These are phyloP conservation scores for Trichodelitschia bisporula DNA, from an alignment of 495 filamentous ascomycete genomes.

Conservation along the genomic window DNA sequence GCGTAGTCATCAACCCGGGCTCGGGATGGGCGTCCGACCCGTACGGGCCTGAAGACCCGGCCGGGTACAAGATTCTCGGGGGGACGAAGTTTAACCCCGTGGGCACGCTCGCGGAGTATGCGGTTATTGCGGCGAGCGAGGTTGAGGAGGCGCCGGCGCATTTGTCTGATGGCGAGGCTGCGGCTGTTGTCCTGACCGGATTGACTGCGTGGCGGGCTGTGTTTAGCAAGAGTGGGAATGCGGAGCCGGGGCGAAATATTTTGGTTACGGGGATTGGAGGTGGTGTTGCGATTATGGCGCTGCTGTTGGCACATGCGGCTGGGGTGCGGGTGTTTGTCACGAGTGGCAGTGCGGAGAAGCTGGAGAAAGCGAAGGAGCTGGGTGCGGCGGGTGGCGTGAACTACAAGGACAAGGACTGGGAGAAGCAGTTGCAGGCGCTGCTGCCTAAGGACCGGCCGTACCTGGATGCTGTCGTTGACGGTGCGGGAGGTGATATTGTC, in stretches of 20 bases:
- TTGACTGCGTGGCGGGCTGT: conserved; percentile 74
- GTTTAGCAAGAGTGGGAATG: conserved; percentile 28
- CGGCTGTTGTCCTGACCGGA: conserved; percentile 57
- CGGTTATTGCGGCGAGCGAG: conserved; percentile 42
- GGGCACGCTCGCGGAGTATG: conserved; percentile 48
- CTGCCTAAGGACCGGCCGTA: conserved; percentile 12
- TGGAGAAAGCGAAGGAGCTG: conserved; percentile 15
- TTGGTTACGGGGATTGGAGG: conserved; percentile 20
- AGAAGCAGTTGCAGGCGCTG: conserved; percentile 15
- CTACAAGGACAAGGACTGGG: conserved; percentile 19
- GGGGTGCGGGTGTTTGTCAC: conserved; percentile 17
- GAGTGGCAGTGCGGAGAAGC: conserved; percentile 18
- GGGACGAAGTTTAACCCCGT: conserved; percentile 33
- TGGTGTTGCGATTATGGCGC: conserved; percentile 19
- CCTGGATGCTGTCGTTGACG: conserved; percentile 20
- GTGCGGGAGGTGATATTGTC: conserved; percentile 18
- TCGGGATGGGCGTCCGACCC: conserved; percentile 48
- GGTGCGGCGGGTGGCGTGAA: conserved; percentile 17
- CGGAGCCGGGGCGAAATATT: conserved; percentile 15
- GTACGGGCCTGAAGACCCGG: conserved; percentile 42
- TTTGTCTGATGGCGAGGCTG: conserved; percentile 44
- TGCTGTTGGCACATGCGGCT: conserved; percentile 14
- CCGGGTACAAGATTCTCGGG: conserved; percentile 44
- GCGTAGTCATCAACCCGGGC: conserved; percentile 49
- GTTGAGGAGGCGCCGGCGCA: conserved; percentile 52